Percentiles rank a stretch among this genome's conserved stretches.
Evolutionary conservation across 805 yeast genomes (phyloP).

Genomic region (Candida anglica): DNA sequence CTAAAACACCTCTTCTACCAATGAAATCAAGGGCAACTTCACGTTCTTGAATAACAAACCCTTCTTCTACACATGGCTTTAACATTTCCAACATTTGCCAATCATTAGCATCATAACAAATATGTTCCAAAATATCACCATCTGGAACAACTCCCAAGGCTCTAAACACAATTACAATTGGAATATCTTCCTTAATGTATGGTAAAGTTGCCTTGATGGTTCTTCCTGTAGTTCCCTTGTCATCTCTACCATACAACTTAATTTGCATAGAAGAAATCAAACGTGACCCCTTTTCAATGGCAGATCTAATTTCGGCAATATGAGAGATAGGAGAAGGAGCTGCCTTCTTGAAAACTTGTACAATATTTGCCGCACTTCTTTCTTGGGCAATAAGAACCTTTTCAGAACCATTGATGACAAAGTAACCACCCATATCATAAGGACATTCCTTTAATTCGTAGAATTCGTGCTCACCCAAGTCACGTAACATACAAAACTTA

Average conservation of each 20-base stretch:
- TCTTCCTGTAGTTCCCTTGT: conserved; percentile 62
- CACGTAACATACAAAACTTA: conserved; percentile 89
- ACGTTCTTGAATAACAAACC: conserved; percentile 95
- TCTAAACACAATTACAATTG: conserved; percentile 94
- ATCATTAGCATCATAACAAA: conserved; percentile 95
- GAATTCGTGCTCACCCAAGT: conserved; percentile 85
- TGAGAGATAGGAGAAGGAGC: conserved; percentile 96
- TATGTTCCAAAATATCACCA: conserved; percentile 97
- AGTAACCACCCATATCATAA: conserved; percentile 99
- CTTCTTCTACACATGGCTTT: conserved; percentile 99
- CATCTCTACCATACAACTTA: conserved; percentile 81
- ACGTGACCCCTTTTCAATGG: conserved; percentile 95
- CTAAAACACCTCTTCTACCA: conserved; percentile 96
- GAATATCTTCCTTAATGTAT: conserved; percentile 93
- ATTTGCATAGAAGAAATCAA: conserved; percentile 92
- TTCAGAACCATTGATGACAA: conserved; percentile 97
- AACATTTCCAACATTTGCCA: conserved; percentile 99
- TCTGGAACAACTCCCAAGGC: conserved; percentile 98
- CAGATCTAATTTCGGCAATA: conserved; percentile 94
- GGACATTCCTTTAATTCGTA: conserved; percentile 98
- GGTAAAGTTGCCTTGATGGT: conserved; percentile 96
- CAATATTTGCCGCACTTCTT: conserved; percentile 96
- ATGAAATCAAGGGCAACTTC: conserved; percentile 97
- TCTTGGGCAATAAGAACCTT: conserved; percentile 98
- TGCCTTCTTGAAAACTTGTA: conserved; percentile 96